Base-by-base conservation (phyloP, 345 rosid genomes). In the Atalantia buxifolia region DNA sequence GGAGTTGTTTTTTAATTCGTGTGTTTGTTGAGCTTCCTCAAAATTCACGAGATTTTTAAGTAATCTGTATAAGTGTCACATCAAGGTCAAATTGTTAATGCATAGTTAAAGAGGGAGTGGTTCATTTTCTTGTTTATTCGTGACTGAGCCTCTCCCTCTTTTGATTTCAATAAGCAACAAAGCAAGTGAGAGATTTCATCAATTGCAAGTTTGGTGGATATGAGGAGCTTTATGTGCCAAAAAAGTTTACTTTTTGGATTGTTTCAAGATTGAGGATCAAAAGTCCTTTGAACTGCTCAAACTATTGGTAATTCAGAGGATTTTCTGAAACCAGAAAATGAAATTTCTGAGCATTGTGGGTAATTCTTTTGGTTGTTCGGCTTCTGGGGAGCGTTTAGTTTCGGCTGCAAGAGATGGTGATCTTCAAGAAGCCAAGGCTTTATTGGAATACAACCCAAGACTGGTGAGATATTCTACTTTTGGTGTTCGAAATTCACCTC, bases 401-500 rank as follows among this genome's bases (percentile, higher is more conserved):
- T 93, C 99, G 0, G 99, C 98, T 13, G 99, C 98, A 38, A 90
- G 98, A 89, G 99, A 96, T 84, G 98, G 98, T 14, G 99, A 96
- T 84, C 85, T 96, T 81, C 97, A 91, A 69, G 99, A 96, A 81
- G 98, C 99, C 9, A 96, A 84, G 79, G 99, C 98, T 82, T 90
- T 96, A 21, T 71, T 96, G 84, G 98, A 94, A 83, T 96, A 88
- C 83, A 96, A 94, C 69, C 99, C 97, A 75, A 91, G 98, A 79
- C 97, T 96, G 28, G 96, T 90, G 42, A 89, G 94, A 63, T 96
- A 94, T 84, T 94, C 98, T 0, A 96, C 99, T 79, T 94, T 96
- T 56, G 97, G 98, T 21, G 99, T 92, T 78, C 89, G 95, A 55
- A 96, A 96, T 85, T 96, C 99, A 10, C 97, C 99, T 48, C 91